Evolutionary conservation across 2,329 filamentous ascomycete genomes (phyloP), one percentile per base, ranked within the genome.

Genomic region (Leptodontidium sp.): DNA sequence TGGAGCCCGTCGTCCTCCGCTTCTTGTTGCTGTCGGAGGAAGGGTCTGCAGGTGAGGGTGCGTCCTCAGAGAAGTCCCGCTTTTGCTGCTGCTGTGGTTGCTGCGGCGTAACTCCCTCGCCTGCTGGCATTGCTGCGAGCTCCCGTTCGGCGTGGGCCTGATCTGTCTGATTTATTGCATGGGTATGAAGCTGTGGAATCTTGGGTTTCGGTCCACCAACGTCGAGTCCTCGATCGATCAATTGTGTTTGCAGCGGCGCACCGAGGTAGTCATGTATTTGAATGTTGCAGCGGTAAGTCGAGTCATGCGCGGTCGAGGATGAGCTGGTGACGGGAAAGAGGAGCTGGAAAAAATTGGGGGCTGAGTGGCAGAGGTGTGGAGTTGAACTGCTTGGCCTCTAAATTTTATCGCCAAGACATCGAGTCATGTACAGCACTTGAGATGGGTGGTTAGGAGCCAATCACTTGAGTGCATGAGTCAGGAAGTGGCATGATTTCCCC

Each of bases 1-100:
- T 88, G 64, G 90, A 85, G 64, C 86, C 68, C 86, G 59, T 64
- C 4, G 65, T 81, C 72, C 73, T 83, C 58, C 72, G 67, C 65
- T 70, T 84, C 75, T 82, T 80, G 74, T 67, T 70, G 35, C 53
- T 61, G 50, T 73, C 72, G 1, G 70, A 68, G 32, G 65, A 57
- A 32, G 63, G 47, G 63, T 65, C 63, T 24, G 50, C 61, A 15
- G 71, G 68, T 43, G 71, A 68, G 9, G 61, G 50, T 43, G 70
- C 70, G 47, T 75, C 74, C 62, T 74, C 73, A 17, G 65, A 70
- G 53, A 72, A 66, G 52, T 74, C 72, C 61, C 71, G 72, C 61
- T 74, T 74, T 59, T 65, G 64, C 47, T 68, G 69, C 47, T 68
- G 69, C 24, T 57, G 62, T 35, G 59, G 59, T 38, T 40, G 47